Conservation (phyloP, 495 filamentous ascomycete genomes). For the Aspergillus nidulans region DNA sequence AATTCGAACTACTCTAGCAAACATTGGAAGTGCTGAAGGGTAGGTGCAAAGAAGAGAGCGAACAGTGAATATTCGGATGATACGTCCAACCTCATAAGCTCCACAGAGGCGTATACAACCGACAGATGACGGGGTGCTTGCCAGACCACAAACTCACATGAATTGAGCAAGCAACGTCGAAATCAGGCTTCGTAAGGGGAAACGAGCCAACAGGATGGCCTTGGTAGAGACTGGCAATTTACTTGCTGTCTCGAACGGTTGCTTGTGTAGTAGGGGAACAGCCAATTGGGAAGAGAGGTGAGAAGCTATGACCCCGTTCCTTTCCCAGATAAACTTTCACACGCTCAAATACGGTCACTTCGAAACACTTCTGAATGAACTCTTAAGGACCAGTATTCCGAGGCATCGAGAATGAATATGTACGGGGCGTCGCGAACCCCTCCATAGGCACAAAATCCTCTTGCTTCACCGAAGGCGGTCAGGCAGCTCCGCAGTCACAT, state of each 20-base stretch:
- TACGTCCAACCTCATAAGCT: background rate
- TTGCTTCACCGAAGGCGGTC: conserved; percentile 13
- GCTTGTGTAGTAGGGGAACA: conserved; percentile 5
- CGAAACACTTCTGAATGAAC: background rate
- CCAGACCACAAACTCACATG: conserved; percentile 27
- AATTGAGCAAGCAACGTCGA: conserved; percentile 26
- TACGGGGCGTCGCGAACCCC: background rate
- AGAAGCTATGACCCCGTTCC: conserved; percentile 15
- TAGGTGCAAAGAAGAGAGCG: background rate
- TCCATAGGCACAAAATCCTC: conserved; percentile 4
- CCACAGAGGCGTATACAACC: background rate
- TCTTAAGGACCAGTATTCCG: background rate
- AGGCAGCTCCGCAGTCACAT: conserved; percentile 16
- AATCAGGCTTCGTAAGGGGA: conserved; percentile 27
- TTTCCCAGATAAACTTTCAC: conserved; percentile 15
- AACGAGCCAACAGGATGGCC: conserved; percentile 33
- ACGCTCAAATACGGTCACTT: background rate
- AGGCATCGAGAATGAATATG: background rate
- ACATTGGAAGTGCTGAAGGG: background rate
- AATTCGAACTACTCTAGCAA: background rate
- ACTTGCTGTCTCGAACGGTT: conserved; percentile 1
- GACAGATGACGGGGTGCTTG: background rate
- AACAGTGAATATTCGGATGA: background rate
- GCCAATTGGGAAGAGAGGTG: conserved; percentile 9
- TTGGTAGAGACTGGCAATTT: background rate